Base-by-base conservation (phyloP, 1,284 basidiomycete species). In the Tausonia pullulans region DNA sequence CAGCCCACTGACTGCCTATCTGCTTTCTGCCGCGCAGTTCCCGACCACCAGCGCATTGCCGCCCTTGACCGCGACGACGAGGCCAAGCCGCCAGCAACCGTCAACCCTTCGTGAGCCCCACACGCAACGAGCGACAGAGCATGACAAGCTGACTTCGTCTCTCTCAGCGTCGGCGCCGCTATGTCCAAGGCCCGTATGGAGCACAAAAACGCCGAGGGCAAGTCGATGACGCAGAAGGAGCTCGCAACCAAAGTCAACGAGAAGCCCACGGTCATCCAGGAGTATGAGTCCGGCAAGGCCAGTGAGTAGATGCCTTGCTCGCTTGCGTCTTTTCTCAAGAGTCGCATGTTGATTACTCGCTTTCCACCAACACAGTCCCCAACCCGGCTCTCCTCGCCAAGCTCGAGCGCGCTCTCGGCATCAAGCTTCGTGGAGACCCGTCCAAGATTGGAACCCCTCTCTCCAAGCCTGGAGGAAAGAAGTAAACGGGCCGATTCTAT, bases 51-150 rank as follows among this genome's bases (percentile, higher is more conserved):
- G 76, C 84, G 84, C 67, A 93, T 95, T 74, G 92, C 89, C 49
- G 94, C 94, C 75, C 85, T 96, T 56, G 93, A 94, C 78, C 84
- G 89, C 65, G 90, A 96, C 72, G 96, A 98, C 78, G 95, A 97
- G 72, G 94, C 97, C 39, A 90, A 93, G 8, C 93, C 96, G 7
- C 96, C 95, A 55, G 74, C 87, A 69, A 96, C 94, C 77, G 81
- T 98, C 69, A 79, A 74, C 66, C 65, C 67, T 48, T 72, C 72
- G 74, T 76, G 65, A 69, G 75, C 7, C 43, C 2, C 16, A 46
- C 27, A 27, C 49, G 2, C 2, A 5, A 48, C 61, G 60, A 41
- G 57, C 51, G 27, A 27, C 27, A 27, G 27, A 27, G 27, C 27
- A 27, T 27, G 1, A 27, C 2, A 27, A 27, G 13, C 10, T 58